Percentiles rank a stretch among this genome's conserved stretches.
Conservation (phyloP, 768 basidiomycete genomes). For the Pleurotus salmoneostramineus region DNA sequence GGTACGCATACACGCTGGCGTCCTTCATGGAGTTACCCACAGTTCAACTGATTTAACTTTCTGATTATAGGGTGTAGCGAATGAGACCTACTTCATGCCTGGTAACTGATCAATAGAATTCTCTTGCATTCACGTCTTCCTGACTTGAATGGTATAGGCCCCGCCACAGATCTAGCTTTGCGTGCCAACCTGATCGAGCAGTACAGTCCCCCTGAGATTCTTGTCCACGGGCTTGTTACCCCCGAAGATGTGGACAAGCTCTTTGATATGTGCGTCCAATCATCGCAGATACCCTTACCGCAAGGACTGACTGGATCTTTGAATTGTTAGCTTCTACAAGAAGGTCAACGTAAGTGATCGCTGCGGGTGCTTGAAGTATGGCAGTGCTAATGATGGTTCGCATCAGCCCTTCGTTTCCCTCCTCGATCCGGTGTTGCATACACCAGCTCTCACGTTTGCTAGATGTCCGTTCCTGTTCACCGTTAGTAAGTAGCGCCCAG, state of each 20-base stretch:
- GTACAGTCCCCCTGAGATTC: conserved; percentile 77
- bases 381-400: not conserved
- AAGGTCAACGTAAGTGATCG: conserved; percentile 57
- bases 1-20: conserved; percentile 30
- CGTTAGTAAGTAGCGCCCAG: conserved; percentile 52
- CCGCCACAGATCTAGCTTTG: conserved; percentile 66
- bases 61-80: conserved; percentile 64
- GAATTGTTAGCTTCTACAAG: conserved; percentile 56
- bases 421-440: conserved; percentile 80
- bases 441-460: conserved; percentile 71
- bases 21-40: not conserved
- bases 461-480: conserved; percentile 91
- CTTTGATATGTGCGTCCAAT: conserved; percentile 69
- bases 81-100: conserved; percentile 76
- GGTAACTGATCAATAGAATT: conserved; percentile 34
- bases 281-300: not conserved
- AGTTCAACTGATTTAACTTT: conserved; percentile 10
- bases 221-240: conserved; percentile 76
- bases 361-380: not conserved
- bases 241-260: conserved; percentile 77
- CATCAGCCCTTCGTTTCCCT: conserved; percentile 64
- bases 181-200: conserved; percentile 72
- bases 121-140: not conserved
- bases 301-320: not conserved
- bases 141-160: conserved; percentile 36